phyloP scores from a whole-genome alignment of 1,284 basidiomycete genomes.

The Inonotus hispidus region DNA sequence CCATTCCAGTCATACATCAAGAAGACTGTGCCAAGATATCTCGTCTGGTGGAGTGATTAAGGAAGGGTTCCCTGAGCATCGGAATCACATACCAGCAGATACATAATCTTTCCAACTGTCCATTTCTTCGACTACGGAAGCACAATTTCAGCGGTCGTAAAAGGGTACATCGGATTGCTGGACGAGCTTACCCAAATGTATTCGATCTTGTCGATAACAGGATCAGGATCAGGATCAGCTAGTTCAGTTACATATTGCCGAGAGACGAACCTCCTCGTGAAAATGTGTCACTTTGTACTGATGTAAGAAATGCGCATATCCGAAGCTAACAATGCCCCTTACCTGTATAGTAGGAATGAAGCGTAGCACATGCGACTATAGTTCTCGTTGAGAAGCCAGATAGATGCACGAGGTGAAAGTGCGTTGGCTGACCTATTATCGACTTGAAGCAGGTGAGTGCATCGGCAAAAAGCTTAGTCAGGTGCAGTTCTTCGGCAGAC shows the following conservation, averaged over 20 bases:
- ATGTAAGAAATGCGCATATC: neutral
- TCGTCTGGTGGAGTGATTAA: neutral
- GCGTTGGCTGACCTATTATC: neutral
- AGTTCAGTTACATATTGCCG: neutral
- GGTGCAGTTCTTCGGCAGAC: no score
- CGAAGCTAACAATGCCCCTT: neutral
- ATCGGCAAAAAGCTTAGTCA: no score
- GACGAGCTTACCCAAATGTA: constrained; percentile 5
- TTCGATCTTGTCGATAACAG: neutral
- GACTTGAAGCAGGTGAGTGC: neutral
- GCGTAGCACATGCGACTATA: neutral
- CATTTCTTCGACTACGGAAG: neutral
- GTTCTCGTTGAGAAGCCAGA: neutral
- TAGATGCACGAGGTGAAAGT: neutral
- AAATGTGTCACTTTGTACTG: neutral
- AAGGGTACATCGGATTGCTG: neutral
- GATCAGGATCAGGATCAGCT: neutral
- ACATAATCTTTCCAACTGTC: constrained; percentile 4
- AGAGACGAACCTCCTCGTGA: neutral
- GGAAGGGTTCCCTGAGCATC: neutral
- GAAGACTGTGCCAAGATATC: neutral
- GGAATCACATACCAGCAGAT: neutral
- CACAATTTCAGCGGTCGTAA: neutral
- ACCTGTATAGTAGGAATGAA: constrained; percentile 1
- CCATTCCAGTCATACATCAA: neutral